Evolutionary conservation across 1,284 basidiomycete species (phyloP).

Genomic region (Papiliotrema nemorosa): DNA sequence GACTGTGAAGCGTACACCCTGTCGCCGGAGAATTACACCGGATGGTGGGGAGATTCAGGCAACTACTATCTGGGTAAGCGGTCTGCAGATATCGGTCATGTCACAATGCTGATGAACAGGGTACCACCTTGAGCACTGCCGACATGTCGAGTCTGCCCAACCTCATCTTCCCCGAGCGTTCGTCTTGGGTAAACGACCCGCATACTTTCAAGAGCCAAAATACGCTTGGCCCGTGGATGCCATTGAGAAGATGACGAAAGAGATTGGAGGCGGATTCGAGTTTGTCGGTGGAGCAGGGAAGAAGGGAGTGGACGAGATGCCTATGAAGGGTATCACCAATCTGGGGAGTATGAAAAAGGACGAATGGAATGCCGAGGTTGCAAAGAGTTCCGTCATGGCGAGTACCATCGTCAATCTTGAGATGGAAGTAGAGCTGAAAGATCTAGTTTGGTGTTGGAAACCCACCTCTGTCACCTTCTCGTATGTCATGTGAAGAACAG

Average conservation of each 20-base stretch:
- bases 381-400: conserved; percentile 3
- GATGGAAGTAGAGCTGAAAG: not conserved
- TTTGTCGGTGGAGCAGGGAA: conserved; percentile 3
- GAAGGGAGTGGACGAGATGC: conserved; percentile 4
- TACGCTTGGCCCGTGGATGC: conserved; percentile 4
- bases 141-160: conserved; percentile 8
- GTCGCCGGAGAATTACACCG: conserved; percentile 40
- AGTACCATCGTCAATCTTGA: not conserved
- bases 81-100: not conserved
- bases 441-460: conserved; percentile 15
- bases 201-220: conserved; percentile 30
- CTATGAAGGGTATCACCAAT: conserved; percentile 1
- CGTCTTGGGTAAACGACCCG: conserved; percentile 41
- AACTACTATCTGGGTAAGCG: conserved; percentile 29
- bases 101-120: conserved; percentile 15
- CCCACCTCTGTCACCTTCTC: conserved; percentile 36
- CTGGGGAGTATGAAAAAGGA: conserved; percentile 4
- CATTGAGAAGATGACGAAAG: not conserved
- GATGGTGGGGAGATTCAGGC: conserved; percentile 4
- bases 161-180: conserved; percentile 39
- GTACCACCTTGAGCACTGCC: conserved; percentile 44
- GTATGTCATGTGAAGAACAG: too few relatives aligned
- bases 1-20: conserved; percentile 37
- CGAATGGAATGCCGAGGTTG: conserved; percentile 1
- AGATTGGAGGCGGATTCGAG: conserved; percentile 1